Percentiles rank a stretch among this genome's conserved stretches.
Conservation (phyloP, 2,329 filamentous ascomycete genomes). For the Xylaria sp. region DNA sequence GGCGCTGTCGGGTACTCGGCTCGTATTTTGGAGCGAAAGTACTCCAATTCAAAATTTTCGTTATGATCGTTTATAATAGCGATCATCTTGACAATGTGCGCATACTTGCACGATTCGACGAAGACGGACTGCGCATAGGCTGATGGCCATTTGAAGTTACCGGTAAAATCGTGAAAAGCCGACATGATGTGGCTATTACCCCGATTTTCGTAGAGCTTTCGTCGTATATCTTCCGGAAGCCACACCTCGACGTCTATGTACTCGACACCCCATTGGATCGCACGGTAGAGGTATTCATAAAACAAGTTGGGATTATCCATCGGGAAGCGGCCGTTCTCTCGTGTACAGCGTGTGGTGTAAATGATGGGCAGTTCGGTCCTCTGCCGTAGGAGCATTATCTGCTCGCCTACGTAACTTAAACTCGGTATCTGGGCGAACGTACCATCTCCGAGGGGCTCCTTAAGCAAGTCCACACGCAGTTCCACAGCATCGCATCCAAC, state of each 20-base stretch:
- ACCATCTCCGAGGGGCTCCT: slow-evolving; percentile 74
- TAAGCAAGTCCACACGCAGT: slow-evolving; percentile 82
- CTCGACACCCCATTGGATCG: slow-evolving; percentile 89
- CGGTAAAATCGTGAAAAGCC: slow-evolving; percentile 91
- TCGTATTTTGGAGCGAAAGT: slow-evolving; percentile 83
- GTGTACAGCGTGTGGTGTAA: slow-evolving; percentile 84
- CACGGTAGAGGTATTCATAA: slow-evolving; percentile 82
- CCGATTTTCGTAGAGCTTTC: slow-evolving; percentile 72
- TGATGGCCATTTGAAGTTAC: slow-evolving; percentile 85
- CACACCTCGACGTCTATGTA: slow-evolving; percentile 91
- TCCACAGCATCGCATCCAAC: slow-evolving; percentile 89
- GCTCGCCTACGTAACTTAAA: slow-evolving; percentile 84
- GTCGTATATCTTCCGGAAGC: slow-evolving; percentile 81
- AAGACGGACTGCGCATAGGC: slow-evolving; percentile 78
- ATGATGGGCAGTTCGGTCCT: slow-evolving; percentile 90
- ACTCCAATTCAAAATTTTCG: slow-evolving; percentile 90
- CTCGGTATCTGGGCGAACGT: slow-evolving; percentile 75
- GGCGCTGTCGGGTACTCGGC: slow-evolving; percentile 74
- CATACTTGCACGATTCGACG: slow-evolving; percentile 75
- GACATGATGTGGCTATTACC: slow-evolving; percentile 88
- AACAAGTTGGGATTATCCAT: slow-evolving; percentile 82
- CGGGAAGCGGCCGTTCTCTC: slow-evolving; percentile 85
- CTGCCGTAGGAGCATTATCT: slow-evolving; percentile 85
- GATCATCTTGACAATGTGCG: slow-evolving; percentile 93
- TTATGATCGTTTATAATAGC: slow-evolving; percentile 83